Evolutionary conservation across 2,329 filamentous ascomycete species (phyloP).

Genomic region (Penicillium crustosum): DNA sequence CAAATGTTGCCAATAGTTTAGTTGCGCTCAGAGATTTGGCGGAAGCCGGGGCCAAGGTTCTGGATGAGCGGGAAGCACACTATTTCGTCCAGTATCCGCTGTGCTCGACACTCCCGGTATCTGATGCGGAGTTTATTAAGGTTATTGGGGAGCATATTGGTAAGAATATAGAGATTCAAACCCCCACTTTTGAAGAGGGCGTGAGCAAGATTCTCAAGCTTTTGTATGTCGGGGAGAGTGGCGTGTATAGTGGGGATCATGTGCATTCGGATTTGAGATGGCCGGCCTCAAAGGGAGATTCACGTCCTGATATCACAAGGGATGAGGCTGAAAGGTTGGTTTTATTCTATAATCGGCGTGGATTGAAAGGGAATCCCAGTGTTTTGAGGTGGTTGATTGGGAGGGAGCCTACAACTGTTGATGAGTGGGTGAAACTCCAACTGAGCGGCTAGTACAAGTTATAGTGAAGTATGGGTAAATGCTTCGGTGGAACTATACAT

Average conservation of each 20-base stretch:
- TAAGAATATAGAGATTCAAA: not conserved
- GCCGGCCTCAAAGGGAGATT: not conserved
- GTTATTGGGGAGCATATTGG: not conserved
- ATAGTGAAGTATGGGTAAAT: not conserved
- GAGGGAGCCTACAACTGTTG: not conserved
- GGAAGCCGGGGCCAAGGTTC: not conserved
- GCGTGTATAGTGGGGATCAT: not conserved
- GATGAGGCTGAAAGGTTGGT: not conserved
- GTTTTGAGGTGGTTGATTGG: not conserved
- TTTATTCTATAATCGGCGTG: not conserved
- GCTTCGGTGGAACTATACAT: not conserved
- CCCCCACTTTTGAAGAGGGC: not conserved
- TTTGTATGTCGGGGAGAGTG: not conserved
- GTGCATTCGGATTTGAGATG: not conserved
- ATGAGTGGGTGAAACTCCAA: not conserved
- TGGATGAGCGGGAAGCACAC: not conserved
- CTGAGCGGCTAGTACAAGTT: not conserved
- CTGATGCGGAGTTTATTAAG: not conserved
- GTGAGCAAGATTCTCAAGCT: not conserved
- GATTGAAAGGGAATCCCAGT: not conserved
- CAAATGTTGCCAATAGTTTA: not conserved
- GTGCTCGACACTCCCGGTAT: not conserved
- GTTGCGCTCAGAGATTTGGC: not conserved
- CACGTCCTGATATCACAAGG: not conserved
- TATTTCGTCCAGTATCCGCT: slow-evolving; percentile 1